Evolutionary conservation across 2,329 filamentous ascomycete genomes (phyloP), one percentile per base, ranked within the genome.

Genomic region (Geosmithia flava): DNA sequence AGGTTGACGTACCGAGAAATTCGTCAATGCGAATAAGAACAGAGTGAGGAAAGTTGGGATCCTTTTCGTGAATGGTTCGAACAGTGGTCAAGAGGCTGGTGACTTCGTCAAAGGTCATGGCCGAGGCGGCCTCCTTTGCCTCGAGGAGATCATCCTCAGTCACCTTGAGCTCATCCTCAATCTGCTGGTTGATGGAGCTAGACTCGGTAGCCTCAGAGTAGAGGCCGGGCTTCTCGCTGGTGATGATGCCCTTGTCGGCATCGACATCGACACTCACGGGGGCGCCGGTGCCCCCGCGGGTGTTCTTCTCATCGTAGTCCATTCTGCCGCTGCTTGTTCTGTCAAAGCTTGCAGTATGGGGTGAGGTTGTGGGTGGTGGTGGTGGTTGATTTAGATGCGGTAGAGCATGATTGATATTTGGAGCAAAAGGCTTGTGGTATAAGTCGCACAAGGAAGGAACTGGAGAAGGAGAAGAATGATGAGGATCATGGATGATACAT

Each of bases 91-190:
- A 56, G 49, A 58, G 52, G 47, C 51, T 45, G 20, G 19, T 44
- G 29, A 48, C 46, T 17, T 44, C 37, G 30, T 64, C 62, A 19
- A 65, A 58, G 33, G 57, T 62, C 49, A 64, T 59, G 42, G 48
- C 62, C 19, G 54, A 57, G 1, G 67, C 67, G 37, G 62, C 50
- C 40, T 64, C 65, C 51, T 59, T 68, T 30, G 68, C 68, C 51
- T 71, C 65, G n/a, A 67, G 58, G n/a, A 70, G 54, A 52, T 71
- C 68, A 51, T 68, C 61, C 43, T 68, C 66, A 4, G 68, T 69
- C 19, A 65, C 65, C 44, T 63, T 61, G 42, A 69, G 43, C 5
- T 49, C 33, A 13, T 37, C 33, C 33, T 37, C 47, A 20, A 47
- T 39, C 17, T 47, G 29, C 10, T 47, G 17, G 10, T 40, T 33